Percentiles rank a stretch among this genome's conserved stretches.
Conservation (phyloP, 768 basidiomycete species). For the Tulasnella sp. region DNA sequence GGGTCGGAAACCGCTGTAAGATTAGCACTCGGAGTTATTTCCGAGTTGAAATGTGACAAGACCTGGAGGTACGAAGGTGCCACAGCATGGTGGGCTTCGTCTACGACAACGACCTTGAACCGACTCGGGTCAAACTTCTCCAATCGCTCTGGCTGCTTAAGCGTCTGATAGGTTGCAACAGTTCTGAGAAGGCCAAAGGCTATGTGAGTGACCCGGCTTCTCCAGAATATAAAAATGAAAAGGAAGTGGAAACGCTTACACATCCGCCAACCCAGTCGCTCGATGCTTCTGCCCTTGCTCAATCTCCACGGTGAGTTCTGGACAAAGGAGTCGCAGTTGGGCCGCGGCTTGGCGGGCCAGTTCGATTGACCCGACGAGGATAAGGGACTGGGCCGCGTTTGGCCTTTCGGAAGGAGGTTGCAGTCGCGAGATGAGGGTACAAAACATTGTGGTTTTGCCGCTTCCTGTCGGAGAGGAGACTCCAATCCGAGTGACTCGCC, state of each 20-base stretch:
- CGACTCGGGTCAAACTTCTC: slow-evolving; percentile 66
- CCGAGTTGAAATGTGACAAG: slow-evolving; percentile 72
- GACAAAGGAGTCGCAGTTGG: slow-evolving; percentile 63
- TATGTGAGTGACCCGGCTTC: background rate
- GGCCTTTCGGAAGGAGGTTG: slow-evolving; percentile 42
- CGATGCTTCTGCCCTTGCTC: slow-evolving; percentile 77
- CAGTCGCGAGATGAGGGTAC: slow-evolving; percentile 70
- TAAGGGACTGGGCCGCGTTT: slow-evolving; percentile 57
- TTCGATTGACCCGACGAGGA: slow-evolving; percentile 87
- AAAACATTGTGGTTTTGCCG: slow-evolving; percentile 89
- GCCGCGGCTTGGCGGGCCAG: slow-evolving; percentile 81
- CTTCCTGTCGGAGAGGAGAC: slow-evolving; percentile 83
- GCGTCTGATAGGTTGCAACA: slow-evolving; percentile 84
- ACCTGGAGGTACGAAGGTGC: slow-evolving; percentile 87
- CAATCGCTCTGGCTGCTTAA: slow-evolving; percentile 59
- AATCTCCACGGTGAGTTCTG: slow-evolving; percentile 79
- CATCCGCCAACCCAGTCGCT: slow-evolving; percentile 77
- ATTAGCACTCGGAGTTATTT: slow-evolving; percentile 41
- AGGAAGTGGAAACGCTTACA: slow-evolving; percentile 51
- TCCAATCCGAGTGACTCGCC: slow-evolving; percentile 71
- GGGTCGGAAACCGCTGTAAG: slow-evolving; percentile 43
- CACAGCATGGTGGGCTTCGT: slow-evolving; percentile 95
- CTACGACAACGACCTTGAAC: slow-evolving; percentile 76
- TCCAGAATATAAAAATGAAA: background rate
- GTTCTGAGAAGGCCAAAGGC: slow-evolving; percentile 51